A percentile compares a stretch with the other conserved stretches of the same genome.
Conservation (phyloP, 2,329 filamentous ascomycete species). For the Paramyrothecium roridum region DNA sequence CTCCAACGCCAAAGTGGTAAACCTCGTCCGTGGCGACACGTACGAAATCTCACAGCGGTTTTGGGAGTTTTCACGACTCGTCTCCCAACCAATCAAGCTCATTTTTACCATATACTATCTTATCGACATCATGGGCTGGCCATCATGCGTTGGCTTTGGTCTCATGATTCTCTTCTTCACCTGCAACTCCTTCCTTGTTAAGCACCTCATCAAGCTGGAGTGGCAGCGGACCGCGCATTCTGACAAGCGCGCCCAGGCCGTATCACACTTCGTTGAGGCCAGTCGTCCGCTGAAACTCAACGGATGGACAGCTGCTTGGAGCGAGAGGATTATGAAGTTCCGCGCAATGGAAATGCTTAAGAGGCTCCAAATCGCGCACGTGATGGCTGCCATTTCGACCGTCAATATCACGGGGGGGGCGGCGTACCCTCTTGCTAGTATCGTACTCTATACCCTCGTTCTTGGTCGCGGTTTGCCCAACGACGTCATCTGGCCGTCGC, state of each 20-base stretch:
- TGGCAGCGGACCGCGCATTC: slow-evolving; percentile 68
- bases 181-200: slow-evolving; percentile 66
- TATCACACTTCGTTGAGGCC: slow-evolving; percentile 82
- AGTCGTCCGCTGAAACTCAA: slow-evolving; percentile 62
- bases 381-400: slow-evolving; percentile 54
- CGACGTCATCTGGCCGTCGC: slow-evolving; percentile 81
- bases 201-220: slow-evolving; percentile 65
- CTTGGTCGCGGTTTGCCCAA: slow-evolving; percentile 67
- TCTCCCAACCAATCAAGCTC: slow-evolving; percentile 75
- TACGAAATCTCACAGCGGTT: slow-evolving; percentile 82
- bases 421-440: slow-evolving; percentile 75
- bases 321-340: slow-evolving; percentile 30
- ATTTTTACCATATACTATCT: slow-evolving; percentile 62
- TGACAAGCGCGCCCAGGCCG: slow-evolving; percentile 74
- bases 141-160: slow-evolving; percentile 70
- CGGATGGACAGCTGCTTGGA: slow-evolving; percentile 35
- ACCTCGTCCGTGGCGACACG: slow-evolving; percentile 77
- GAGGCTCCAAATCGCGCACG: slow-evolving; percentile 30
- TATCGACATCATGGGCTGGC: slow-evolving; percentile 74
- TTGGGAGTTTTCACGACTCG: slow-evolving; percentile 78
- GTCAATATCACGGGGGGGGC: slow-evolving; percentile 70
- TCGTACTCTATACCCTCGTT: slow-evolving; percentile 76
- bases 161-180: slow-evolving; percentile 67
- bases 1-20: slow-evolving; percentile 87
- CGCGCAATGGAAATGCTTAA: slow-evolving; percentile 31